These are phyloP conservation scores for Paragyromitra xinjiangensis DNA, from an alignment of 495 filamentous ascomycete genomes.

Conservation along the genomic window DNA sequence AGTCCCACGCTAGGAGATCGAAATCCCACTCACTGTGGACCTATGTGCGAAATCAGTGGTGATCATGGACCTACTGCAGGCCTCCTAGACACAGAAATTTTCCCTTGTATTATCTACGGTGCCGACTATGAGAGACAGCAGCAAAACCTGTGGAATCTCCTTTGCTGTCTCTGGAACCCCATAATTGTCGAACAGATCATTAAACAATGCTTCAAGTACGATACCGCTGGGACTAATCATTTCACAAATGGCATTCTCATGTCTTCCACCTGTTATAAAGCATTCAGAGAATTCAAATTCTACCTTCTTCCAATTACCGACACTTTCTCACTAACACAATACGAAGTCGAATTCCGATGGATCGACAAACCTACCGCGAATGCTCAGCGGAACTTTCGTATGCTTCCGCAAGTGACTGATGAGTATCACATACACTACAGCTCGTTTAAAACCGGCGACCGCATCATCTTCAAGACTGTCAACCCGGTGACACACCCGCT, in stretches of 20 bases:
- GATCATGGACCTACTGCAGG: not conserved
- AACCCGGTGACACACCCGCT: slow-evolving; percentile 6
- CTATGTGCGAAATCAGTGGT: slow-evolving; percentile 21
- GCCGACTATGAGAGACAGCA: not conserved
- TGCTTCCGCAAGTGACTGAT: not conserved
- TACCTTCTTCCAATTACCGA: slow-evolving; percentile 9
- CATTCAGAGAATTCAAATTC: slow-evolving; percentile 4
- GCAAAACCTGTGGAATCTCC: slow-evolving; percentile 2
- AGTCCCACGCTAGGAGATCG: not conserved
- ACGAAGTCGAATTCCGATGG: slow-evolving; percentile 19
- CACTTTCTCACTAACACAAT: not conserved
- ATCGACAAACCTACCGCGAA: not conserved
- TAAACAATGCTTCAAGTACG: not conserved
- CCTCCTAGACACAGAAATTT: slow-evolving; percentile 8
- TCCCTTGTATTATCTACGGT: not conserved
- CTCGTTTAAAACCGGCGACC: not conserved
- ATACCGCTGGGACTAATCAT: not conserved
- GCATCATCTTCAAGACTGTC: slow-evolving; percentile 10
- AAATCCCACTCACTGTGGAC: not conserved
- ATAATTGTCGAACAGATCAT: slow-evolving; percentile 7
- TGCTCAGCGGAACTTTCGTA: not conserved
- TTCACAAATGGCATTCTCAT: slow-evolving; percentile 19
- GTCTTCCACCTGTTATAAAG: slow-evolving; percentile 1
- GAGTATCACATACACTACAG: not conserved
- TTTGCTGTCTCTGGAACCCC: slow-evolving; percentile 7